Evolutionary conservation across 1,284 basidiomycete species (phyloP).

Genomic region (Porodaedalea pini): DNA sequence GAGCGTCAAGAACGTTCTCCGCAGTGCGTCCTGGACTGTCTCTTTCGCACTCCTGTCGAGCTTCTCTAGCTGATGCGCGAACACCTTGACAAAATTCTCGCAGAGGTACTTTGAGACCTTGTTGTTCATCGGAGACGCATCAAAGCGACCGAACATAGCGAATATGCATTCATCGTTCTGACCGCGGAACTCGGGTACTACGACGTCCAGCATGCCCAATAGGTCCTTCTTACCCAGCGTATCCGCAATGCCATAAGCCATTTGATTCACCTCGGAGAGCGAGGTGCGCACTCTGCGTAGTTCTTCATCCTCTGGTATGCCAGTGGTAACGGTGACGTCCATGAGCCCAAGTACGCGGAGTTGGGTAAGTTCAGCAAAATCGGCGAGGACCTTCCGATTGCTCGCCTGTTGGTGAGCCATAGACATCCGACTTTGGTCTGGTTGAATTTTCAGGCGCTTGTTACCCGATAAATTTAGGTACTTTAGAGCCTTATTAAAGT

Average conservation of each 20-base stretch:
- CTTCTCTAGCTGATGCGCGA: constrained; percentile 55
- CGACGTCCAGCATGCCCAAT: constrained; percentile 90
- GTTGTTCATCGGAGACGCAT: constrained; percentile 63
- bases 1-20: constrained; percentile 81
- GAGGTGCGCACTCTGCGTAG: constrained; percentile 92
- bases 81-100: constrained; percentile 68
- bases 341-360: constrained; percentile 92
- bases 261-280: constrained; percentile 83
- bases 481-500: constrained; percentile 90
- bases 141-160: constrained; percentile 88
- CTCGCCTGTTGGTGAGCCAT: constrained; percentile 31
- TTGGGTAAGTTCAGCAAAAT: constrained; percentile 82
- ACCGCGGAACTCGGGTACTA: constrained; percentile 84
- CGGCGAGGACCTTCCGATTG: constrained; percentile 58
- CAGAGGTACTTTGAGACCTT: constrained; percentile 75
- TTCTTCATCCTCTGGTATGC: constrained; percentile 87
- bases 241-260: constrained; percentile 97
- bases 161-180: constrained; percentile 85
- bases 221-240: constrained; percentile 80
- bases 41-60: constrained; percentile 51
- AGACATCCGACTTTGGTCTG: constrained; percentile 34
- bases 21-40: constrained; percentile 69
- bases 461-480: constrained; percentile 90
- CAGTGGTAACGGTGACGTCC: constrained; percentile 92
- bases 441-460: constrained; percentile 85